These are phyloP conservation scores for Uncinocarpus reesii DNA, from an alignment of 2,329 filamentous ascomycete genomes.

Conservation along the genomic window DNA sequence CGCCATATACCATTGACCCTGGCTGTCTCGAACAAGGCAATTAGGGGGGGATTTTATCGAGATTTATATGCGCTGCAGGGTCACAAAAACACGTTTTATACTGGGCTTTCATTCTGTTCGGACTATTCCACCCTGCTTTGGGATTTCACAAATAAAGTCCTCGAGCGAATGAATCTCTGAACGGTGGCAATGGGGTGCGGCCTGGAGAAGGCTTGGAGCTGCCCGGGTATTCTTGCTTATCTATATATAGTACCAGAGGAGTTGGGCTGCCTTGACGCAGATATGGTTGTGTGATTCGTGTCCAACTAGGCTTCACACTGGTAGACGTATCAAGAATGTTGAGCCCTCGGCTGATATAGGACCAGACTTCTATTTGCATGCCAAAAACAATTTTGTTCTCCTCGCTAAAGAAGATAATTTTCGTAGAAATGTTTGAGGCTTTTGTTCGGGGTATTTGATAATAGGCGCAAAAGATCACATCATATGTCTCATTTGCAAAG, in stretches of 20 bases:
- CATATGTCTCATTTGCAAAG: constrained; percentile 6
- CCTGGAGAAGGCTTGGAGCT: neutral
- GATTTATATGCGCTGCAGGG: constrained; percentile 34
- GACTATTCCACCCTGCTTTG: constrained; percentile 15
- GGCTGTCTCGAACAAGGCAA: constrained; percentile 25
- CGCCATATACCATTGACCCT: constrained; percentile 29
- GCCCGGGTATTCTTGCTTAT: neutral
- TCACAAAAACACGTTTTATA: constrained; percentile 34
- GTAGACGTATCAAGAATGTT: too few relatives aligned
- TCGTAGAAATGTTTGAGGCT: too few relatives aligned
- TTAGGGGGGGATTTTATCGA: constrained; percentile 32
- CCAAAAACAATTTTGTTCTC: too few relatives aligned
- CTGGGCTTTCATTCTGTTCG: constrained; percentile 29
- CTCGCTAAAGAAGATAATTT: too few relatives aligned
- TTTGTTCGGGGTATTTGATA: neutral
- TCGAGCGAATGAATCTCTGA: constrained; percentile 3
- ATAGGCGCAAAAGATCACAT: neutral
- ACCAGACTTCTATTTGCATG: too few relatives aligned
- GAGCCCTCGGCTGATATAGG: too few relatives aligned
- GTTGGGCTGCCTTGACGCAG: too few relatives aligned
- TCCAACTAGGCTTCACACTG: too few relatives aligned
- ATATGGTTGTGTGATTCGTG: too few relatives aligned
- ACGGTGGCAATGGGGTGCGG: neutral
- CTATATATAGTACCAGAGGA: too few relatives aligned
- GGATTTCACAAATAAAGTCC: constrained; percentile 15